Conservation (phyloP, 1,284 basidiomycete species). For the Melanopsichium pennsylvanicum region DNA sequence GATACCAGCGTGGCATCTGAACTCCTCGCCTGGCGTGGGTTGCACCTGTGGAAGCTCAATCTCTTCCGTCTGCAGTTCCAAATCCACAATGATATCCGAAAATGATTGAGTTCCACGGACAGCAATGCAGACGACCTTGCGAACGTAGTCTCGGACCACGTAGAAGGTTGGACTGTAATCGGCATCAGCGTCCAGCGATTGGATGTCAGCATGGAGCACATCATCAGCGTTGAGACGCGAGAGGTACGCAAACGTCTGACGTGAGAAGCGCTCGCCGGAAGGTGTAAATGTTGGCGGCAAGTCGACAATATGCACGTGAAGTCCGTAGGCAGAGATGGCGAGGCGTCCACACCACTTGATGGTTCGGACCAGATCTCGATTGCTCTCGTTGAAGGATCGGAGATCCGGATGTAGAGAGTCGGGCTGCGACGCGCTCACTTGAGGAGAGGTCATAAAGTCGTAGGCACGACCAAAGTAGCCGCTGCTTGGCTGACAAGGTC, state of each 20-base stretch:
- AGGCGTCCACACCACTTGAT: constrained; percentile 65
- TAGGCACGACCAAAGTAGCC: constrained; percentile 49
- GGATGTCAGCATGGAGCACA: constrained; percentile 64
- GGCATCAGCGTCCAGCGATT: constrained; percentile 58
- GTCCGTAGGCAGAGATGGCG: constrained; percentile 58
- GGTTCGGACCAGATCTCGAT: constrained; percentile 48
- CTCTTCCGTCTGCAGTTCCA: constrained; percentile 60
- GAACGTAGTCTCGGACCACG: constrained; percentile 57
- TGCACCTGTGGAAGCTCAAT: constrained; percentile 55
- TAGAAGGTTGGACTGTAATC: constrained; percentile 64
- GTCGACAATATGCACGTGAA: constrained; percentile 55
- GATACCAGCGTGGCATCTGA: constrained; percentile 62
- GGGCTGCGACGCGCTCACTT: constrained; percentile 23
- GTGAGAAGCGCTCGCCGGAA: constrained; percentile 59
- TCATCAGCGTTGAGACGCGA: constrained; percentile 60
- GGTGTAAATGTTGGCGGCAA: constrained; percentile 63
- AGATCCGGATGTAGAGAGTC: constrained; percentile 5
- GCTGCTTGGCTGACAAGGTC: constrained; percentile 26
- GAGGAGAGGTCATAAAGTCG: constrained; percentile 44
- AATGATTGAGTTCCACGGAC: constrained; percentile 64
- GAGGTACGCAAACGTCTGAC: constrained; percentile 63
- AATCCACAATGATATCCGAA: constrained; percentile 63
- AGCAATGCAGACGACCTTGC: constrained; percentile 61
- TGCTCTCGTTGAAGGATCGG: constrained; percentile 29
- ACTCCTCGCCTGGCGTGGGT: constrained; percentile 40